Evolutionary conservation across 768 basidiomycete species (phyloP).

Genomic region (Termitomyces sp.): DNA sequence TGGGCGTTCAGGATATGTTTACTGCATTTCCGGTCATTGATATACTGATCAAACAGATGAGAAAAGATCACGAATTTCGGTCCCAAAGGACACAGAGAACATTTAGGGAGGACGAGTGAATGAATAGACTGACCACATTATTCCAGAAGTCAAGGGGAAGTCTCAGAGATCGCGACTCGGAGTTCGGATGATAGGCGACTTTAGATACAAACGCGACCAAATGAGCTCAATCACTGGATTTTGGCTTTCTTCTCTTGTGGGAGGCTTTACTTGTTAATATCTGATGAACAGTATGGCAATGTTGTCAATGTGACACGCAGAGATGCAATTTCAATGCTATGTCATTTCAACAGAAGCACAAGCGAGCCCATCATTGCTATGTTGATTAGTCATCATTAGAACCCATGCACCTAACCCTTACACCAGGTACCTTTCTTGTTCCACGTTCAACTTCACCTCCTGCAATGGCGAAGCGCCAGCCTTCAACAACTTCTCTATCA

Average conservation of each 20-base stretch:
- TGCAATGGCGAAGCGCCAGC: slow-evolving; percentile 68
- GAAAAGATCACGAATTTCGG: slow-evolving; percentile 4
- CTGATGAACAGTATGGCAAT: neutral
- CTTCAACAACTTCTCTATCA: slow-evolving; percentile 77
- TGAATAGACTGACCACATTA: slow-evolving; percentile 10
- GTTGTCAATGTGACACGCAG: neutral
- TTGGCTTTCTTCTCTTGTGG: too few relatives aligned
- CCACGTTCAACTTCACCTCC: slow-evolving; percentile 7
- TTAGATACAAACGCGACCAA: slow-evolving; percentile 1
- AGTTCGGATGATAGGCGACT: neutral
- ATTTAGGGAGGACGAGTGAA: neutral
- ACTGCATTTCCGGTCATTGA: slow-evolving; percentile 37
- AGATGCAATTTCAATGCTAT: neutral
- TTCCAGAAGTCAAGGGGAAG: neutral
- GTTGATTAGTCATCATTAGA: slow-evolving; percentile 9
- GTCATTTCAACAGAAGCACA: neutral
- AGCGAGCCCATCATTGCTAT: too few relatives aligned
- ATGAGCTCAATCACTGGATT: too few relatives aligned
- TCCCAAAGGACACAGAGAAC: neutral
- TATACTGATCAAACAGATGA: slow-evolving; percentile 14
- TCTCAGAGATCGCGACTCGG: slow-evolving; percentile 2
- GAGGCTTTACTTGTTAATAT: neutral
- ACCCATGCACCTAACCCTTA: neutral
- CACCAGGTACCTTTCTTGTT: slow-evolving; percentile 2
- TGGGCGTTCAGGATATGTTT: slow-evolving; percentile 97